phyloP scores from a whole-genome alignment of 2,329 filamentous ascomycete genomes.

The Penicillium oxalicum region DNA sequence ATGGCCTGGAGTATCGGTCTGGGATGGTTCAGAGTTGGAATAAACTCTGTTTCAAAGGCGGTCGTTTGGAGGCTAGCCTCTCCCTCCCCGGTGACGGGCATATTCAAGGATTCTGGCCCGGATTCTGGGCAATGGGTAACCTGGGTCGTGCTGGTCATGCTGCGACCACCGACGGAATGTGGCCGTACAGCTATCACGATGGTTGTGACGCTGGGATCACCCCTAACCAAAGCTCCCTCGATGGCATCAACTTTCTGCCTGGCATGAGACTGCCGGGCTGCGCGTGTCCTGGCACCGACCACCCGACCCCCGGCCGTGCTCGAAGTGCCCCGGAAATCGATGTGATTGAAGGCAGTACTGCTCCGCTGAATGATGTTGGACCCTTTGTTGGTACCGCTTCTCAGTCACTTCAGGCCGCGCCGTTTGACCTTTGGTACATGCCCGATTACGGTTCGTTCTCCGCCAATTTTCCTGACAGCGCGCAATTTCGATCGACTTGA shows the following conservation, averaged over 20 bases:
- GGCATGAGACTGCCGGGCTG: constrained; percentile 66
- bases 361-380: constrained; percentile 45
- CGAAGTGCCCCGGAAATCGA: constrained; percentile 67
- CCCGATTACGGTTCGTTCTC: constrained; percentile 48
- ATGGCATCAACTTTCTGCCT: constrained; percentile 61
- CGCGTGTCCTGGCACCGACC: constrained; percentile 58
- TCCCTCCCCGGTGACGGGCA: constrained; percentile 63
- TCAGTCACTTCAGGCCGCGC: constrained; percentile 62
- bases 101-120: constrained; percentile 65
- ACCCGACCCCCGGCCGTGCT: constrained; percentile 60
- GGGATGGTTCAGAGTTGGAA: constrained; percentile 74
- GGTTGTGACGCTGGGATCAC: constrained; percentile 66
- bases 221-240: constrained; percentile 62
- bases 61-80: constrained; percentile 63
- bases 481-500: too few relatives aligned
- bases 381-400: constrained; percentile 57
- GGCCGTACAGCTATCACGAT: constrained; percentile 68
- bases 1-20: constrained; percentile 61
- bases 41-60: constrained; percentile 66
- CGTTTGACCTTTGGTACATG: constrained; percentile 65
- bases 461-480: not conserved
- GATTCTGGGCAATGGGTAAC: constrained; percentile 72
- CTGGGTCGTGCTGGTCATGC: constrained; percentile 63
- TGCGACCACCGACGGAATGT: constrained; percentile 65
- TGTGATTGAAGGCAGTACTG: constrained; percentile 62